Evolutionary conservation across 495 filamentous ascomycete species (phyloP).

Genomic region (Gamarada debralockiae): DNA sequence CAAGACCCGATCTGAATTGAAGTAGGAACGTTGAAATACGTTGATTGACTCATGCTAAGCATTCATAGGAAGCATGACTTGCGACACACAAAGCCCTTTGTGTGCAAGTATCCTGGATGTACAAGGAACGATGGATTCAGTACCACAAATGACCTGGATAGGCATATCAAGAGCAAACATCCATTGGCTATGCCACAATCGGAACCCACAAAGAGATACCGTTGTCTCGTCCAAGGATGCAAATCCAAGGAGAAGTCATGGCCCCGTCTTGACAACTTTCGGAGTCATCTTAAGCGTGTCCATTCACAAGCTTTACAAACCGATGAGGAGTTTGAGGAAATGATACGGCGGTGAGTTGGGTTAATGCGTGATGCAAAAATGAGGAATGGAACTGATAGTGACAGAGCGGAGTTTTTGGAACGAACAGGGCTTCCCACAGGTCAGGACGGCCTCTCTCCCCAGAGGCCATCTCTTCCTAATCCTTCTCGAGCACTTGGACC

Average conservation of each 20-base stretch:
- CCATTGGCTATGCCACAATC: conserved; percentile 30
- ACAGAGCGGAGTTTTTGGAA: conserved; percentile 20
- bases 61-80: conserved; percentile 71
- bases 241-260: conserved; percentile 69
- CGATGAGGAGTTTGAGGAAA: conserved; percentile 17
- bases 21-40: conserved; percentile 20
- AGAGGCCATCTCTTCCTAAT: not conserved
- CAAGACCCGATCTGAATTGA: conserved; percentile 45
- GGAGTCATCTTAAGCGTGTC: conserved; percentile 76
- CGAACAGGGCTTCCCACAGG: not conserved
- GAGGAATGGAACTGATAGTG: conserved; percentile 8
- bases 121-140: conserved; percentile 64
- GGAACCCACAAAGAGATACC: conserved; percentile 54
- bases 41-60: conserved; percentile 4
- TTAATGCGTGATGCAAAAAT: not conserved
- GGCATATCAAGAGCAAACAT: conserved; percentile 71
- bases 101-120: conserved; percentile 61
- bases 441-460: conserved; percentile 3
- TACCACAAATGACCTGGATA: conserved; percentile 74
- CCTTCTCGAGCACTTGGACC: not conserved
- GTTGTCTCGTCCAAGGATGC: conserved; percentile 63
- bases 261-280: conserved; percentile 91
- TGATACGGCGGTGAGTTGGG: conserved; percentile 21
- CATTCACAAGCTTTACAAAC: conserved; percentile 52
- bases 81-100: conserved; percentile 70